Evolutionary conservation across 257 asterid genomes (phyloP).

Genomic region (Osmanthus fragrans): DNA sequence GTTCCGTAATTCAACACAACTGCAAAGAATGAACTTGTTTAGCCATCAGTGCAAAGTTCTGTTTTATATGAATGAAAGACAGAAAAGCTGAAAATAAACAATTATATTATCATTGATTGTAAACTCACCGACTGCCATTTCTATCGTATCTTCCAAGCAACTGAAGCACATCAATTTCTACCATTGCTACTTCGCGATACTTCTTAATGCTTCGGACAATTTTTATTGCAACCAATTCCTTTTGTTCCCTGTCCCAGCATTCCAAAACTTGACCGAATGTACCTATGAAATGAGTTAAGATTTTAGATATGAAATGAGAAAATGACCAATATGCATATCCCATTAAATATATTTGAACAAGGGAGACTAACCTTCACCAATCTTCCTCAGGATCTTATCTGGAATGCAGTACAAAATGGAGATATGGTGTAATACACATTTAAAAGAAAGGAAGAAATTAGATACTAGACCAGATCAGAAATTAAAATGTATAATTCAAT

Average conservation of each 20-base stretch:
- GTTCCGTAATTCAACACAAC: constrained; percentile 64
- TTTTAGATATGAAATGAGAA: neutral
- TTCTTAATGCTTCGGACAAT: constrained; percentile 53
- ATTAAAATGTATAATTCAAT: neutral
- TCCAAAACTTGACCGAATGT: constrained; percentile 60
- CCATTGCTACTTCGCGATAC: constrained; percentile 57
- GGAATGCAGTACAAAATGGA: constrained; percentile 23
- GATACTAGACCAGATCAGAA: neutral
- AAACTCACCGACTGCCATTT: constrained; percentile 49
- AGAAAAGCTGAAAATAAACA: neutral
- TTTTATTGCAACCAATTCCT: constrained; percentile 49
- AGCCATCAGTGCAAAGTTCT: constrained; percentile 33
- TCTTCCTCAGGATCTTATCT: constrained; percentile 54
- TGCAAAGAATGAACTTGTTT: constrained; percentile 52
- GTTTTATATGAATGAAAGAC: constrained; percentile 22
- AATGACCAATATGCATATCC: neutral
- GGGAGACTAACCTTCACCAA: constrained; percentile 50
- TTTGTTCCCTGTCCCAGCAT: constrained; percentile 57
- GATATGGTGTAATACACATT: neutral
- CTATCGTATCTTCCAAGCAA: constrained; percentile 56
- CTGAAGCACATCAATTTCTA: constrained; percentile 57
- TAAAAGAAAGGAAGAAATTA: constrained; percentile 1
- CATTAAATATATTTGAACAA: constrained; percentile 3
- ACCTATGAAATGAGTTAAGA: constrained; percentile 28
- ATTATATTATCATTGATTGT: constrained; percentile 13